Conservation (phyloP, 768 basidiomycete species). For the Collybia sp. region DNA sequence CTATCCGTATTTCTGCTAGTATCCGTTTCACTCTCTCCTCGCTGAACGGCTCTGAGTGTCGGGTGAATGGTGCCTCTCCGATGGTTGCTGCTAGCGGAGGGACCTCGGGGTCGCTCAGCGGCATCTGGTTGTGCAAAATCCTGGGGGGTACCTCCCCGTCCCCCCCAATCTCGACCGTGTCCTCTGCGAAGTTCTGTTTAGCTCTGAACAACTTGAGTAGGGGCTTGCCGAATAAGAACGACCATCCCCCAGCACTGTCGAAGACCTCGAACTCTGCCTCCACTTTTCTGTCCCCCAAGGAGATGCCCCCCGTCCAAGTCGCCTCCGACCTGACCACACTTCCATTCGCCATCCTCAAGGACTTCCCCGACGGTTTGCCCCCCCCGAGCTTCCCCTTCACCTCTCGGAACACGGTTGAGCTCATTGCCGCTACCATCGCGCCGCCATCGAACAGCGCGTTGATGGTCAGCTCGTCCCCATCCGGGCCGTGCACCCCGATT, state of each 20-base stretch:
- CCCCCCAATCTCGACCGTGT: constrained; percentile 6
- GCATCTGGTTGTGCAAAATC: constrained; percentile 1
- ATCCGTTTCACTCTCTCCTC: constrained; percentile 14
- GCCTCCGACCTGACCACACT: constrained; percentile 5
- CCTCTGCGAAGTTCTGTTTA: constrained; percentile 17
- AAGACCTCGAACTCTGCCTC: constrained; percentile 17
- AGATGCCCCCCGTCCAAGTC: constrained; percentile 4
- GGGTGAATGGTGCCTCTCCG: constrained; percentile 9
- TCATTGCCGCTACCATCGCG: constrained; percentile 15
- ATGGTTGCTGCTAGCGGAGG: not conserved
- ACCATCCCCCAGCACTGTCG: constrained; percentile 20
- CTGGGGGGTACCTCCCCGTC: not conserved
- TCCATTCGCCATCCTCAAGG: constrained; percentile 20
- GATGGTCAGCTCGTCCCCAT: not conserved
- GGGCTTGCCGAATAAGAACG: constrained; percentile 23
- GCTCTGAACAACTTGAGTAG: constrained; percentile 14
- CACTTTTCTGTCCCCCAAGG: not conserved
- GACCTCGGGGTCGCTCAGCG: not conserved
- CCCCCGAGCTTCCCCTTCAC: not conserved
- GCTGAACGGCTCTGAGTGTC: constrained; percentile 18
- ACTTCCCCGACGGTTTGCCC: not conserved
- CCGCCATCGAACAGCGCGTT: constrained; percentile 15
- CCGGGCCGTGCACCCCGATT: not conserved
- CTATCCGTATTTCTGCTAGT: constrained; percentile 16
- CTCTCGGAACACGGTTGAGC: not conserved